Conservation (phyloP, 306 rosid species). For the Rosa persica region DNA sequence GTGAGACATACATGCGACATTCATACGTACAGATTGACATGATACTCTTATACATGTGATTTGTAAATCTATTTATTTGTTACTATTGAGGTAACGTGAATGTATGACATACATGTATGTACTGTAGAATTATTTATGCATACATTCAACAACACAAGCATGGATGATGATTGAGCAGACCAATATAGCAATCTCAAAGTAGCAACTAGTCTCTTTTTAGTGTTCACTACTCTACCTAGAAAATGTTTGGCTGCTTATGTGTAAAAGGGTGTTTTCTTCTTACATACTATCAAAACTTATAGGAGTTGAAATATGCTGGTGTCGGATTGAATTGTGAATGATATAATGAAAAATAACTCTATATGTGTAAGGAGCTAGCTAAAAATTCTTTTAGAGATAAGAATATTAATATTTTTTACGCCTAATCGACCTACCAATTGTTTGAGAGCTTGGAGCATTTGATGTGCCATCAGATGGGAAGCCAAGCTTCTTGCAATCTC, state of each 20-base stretch:
- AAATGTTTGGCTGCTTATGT: background rate
- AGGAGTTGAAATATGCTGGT: background rate
- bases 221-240: too few species aligned
- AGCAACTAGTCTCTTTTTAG: too few species aligned
- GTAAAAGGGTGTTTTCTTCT: background rate
- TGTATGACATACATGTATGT: background rate
- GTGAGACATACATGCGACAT: too few species aligned
- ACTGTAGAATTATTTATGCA: too few species aligned
- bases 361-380: background rate
- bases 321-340: background rate
- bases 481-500: conserved; percentile 34
- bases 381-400: background rate
- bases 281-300: background rate
- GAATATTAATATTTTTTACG: background rate
- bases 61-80: too few species aligned
- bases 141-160: background rate
- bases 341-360: background rate
- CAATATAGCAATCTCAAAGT: background rate
- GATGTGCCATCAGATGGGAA: background rate
- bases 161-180: background rate
- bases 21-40: too few species aligned
- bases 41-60: too few species aligned
- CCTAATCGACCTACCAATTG: conserved; percentile 21
- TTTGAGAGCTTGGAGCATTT: conserved; percentile 13
- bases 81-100: background rate